A percentile compares a stretch with the other conserved stretches of the same genome.
phyloP scores from a whole-genome alignment of 106 monocot genomes.

The Posidonia australis region DNA sequence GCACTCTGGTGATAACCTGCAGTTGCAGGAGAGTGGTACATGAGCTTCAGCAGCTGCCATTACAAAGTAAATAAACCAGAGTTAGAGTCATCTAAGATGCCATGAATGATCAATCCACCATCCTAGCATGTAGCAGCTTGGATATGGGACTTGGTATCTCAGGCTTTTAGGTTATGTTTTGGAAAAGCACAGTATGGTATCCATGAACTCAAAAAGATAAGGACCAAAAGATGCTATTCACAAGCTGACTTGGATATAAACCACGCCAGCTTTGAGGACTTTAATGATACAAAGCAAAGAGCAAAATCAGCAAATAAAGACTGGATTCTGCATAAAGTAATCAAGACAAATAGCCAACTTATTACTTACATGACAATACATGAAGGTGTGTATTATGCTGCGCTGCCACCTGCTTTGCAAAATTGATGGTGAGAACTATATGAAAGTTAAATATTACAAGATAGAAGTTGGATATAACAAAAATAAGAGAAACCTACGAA shows the following conservation, averaged over 20 bases:
- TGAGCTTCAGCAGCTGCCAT: constrained; percentile 78
- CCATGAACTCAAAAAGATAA: background rate
- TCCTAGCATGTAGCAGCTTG: no score
- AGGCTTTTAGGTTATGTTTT: no score
- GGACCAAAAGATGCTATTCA: background rate
- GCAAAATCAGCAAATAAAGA: no score
- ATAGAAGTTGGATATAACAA: background rate
- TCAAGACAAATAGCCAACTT: background rate
- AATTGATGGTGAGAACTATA: background rate
- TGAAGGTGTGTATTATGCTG: constrained; percentile 9
- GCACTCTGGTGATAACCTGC: constrained; percentile 46
- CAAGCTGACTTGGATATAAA: background rate
- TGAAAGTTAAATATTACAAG: background rate
- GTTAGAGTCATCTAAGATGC: background rate
- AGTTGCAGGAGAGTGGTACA: constrained; percentile 75
- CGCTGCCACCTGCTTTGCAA: background rate
- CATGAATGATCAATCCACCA: background rate
- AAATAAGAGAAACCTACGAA: background rate
- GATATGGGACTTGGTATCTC: no score
- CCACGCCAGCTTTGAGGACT: background rate
- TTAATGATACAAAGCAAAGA: background rate
- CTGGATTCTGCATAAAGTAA: background rate
- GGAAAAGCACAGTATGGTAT: no score
- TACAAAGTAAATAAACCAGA: background rate
- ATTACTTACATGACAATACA: constrained; percentile 9